These are phyloP conservation scores for Tricholoma saponaceum DNA, from an alignment of 768 basidiomycete genomes.

Conservation along the genomic window DNA sequence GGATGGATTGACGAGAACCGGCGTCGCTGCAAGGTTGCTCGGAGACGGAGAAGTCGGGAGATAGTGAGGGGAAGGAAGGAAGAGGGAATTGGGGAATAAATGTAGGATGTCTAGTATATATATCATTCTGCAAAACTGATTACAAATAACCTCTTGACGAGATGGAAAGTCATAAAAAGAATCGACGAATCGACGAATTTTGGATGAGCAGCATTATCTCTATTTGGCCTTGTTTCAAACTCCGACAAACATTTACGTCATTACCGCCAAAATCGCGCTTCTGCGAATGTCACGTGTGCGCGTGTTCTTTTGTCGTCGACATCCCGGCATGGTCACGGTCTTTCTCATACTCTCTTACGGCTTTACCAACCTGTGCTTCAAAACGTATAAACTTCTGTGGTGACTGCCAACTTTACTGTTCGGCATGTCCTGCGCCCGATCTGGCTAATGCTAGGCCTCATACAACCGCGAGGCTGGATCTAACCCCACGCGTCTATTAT, in stretches of 20 bases:
- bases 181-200: constrained; percentile 3
- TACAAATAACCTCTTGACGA: constrained; percentile 29
- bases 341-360: too few relatives aligned
- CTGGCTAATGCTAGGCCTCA: too few relatives aligned
- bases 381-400: too few relatives aligned
- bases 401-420: too few relatives aligned
- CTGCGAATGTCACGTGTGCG: constrained; percentile 15
- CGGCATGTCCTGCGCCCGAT: too few relatives aligned
- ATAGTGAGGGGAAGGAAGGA: constrained; percentile 30
- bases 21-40: constrained; percentile 27
- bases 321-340: too few relatives aligned
- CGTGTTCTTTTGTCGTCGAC: too few relatives aligned
- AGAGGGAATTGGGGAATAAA: constrained; percentile 29
- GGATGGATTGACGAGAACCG: constrained; percentile 14
- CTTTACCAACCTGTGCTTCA: too few relatives aligned
- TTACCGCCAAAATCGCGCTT: constrained; percentile 19
- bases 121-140: constrained; percentile 29
- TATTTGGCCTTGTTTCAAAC: constrained; percentile 14
- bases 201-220: constrained; percentile 1
- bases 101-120: constrained; percentile 30
- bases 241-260: constrained; percentile 18
- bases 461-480: constrained; percentile 11
- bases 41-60: constrained; percentile 23
- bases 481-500: constrained; percentile 11
- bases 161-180: background rate